Evolutionary conservation across 192 early-diverging fungal species (phyloP).

Genomic region (Entophlyctis helioformis): DNA sequence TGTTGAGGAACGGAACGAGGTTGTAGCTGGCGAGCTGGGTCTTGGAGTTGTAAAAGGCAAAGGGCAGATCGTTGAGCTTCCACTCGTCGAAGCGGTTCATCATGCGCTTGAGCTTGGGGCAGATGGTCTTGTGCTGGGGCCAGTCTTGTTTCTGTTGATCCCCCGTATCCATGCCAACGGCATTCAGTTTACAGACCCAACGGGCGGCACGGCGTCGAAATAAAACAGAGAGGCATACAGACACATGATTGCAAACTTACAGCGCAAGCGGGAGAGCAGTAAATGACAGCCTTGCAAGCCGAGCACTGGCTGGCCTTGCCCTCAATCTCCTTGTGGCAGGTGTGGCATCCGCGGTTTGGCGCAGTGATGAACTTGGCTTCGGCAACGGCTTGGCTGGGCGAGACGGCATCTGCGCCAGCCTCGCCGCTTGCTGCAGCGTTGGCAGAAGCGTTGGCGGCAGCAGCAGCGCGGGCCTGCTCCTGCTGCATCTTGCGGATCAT

Average conservation of each 20-base stretch:
- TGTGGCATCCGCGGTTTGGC: slow-evolving; percentile 31
- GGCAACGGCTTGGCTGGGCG: slow-evolving; percentile 3
- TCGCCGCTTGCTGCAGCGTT: neutral
- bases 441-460: neutral
- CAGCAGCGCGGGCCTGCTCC: slow-evolving; percentile 1
- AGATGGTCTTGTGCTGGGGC: slow-evolving; percentile 34
- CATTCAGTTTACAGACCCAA: too few species aligned
- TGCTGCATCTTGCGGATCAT: slow-evolving; percentile 1
- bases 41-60: slow-evolving; percentile 31
- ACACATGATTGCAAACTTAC: slow-evolving; percentile 27
- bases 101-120: slow-evolving; percentile 24
- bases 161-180: too few species aligned
- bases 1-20: slow-evolving; percentile 28
- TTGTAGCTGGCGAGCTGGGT: slow-evolving; percentile 35
- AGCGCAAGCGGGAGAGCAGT: slow-evolving; percentile 34
- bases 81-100: slow-evolving; percentile 27
- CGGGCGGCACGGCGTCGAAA: too few species aligned
- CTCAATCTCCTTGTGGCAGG: slow-evolving; percentile 37
- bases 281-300: slow-evolving; percentile 44
- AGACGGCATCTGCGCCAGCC: slow-evolving; percentile 3
- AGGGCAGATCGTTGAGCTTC: slow-evolving; percentile 34
- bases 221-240: too few species aligned
- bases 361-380: slow-evolving; percentile 10
- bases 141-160: slow-evolving; percentile 34
- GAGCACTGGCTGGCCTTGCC: slow-evolving; percentile 38